Base-by-base conservation (phyloP, 2,329 filamentous ascomycete genomes). In the Fusarium sp. region DNA sequence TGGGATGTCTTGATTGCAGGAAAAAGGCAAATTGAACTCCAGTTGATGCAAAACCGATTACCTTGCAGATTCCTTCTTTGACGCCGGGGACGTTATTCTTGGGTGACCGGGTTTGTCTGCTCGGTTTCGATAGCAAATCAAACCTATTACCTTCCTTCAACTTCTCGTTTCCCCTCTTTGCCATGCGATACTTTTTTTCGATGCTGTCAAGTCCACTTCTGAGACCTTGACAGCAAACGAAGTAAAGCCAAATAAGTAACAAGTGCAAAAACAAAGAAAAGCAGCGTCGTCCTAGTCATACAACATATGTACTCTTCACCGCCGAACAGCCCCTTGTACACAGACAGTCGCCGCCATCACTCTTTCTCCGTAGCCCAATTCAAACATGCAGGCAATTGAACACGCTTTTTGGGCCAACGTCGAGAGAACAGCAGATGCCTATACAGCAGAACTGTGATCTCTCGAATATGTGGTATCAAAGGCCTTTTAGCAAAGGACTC, bases 311-410 rank as follows among this genome's bases (percentile, higher is more conserved):
- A 68, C 66, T 71, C 74, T 68, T 75, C 71, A 57, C 66, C 68
- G 68, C 69, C 66, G 39, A 28, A 61, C 65, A n/a, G 55, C 69
- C 64, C 69, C 62, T 65, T 41, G 48, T 47, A 71, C 76, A 71
- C 71, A 77, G 75, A 78, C 69, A 56, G 71, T 74, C 73, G 67
- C 76, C 73, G 70, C 74, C 75, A 48, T 75, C 70, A 72, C 64
- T 75, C 71, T 72, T 75, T 72, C 65, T 71, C 70, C 75, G 64
- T 80, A 81, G 78, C 76, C 79, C 72, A 77, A 80, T 82, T 80
- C 80, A 80, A 79, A 80, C 80, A 84, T 84, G 82, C 79, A 83
- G 80, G 81, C 78, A 82, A 78, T 81, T 77, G 71, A 81, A 82
- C 76, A 80, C 77, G 79, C 79, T 84, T 85, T 84, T 85, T 77